These are phyloP conservation scores for Aspergillus niger DNA, from an alignment of 2,329 filamentous ascomycete species.

Conservation along the genomic window DNA sequence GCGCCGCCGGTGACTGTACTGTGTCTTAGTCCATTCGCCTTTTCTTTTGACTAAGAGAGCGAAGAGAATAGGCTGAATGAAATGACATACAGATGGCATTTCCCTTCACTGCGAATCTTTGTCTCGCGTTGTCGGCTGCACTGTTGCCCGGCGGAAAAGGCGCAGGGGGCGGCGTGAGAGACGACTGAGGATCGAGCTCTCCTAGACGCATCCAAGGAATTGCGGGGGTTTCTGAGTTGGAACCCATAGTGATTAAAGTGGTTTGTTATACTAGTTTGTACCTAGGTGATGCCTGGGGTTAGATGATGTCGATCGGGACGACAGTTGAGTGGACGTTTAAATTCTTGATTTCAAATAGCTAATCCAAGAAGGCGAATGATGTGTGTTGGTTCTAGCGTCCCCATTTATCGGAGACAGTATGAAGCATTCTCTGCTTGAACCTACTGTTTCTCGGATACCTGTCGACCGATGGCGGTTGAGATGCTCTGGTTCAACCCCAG, in stretches of 20 bases:
- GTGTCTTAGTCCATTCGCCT: background rate
- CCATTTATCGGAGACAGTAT: background rate
- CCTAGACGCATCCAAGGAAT: background rate
- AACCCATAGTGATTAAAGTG: background rate
- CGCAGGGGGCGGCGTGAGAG: background rate
- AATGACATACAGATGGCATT: background rate
- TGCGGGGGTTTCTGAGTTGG: background rate
- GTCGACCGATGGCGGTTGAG: background rate
- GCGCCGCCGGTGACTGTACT: slow-evolving; percentile 65
- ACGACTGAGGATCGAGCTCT: background rate
- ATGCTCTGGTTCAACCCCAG: no score
- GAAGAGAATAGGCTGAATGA: background rate
- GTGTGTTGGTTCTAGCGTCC: no score
- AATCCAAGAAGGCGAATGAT: no score
- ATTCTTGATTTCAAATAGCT: no score
- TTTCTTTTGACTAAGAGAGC: no score
- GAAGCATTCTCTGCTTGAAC: background rate
- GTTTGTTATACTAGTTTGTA: background rate
- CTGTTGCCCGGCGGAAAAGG: background rate
- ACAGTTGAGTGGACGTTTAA: no score
- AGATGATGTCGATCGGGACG: no score
- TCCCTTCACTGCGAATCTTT: background rate
- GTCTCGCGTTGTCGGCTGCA: background rate
- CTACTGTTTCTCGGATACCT: background rate
- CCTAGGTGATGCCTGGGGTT: background rate